Evolutionary conservation across 1,139 yeast species (phyloP).

Genomic region (Hyphopichia buzzinii): DNA sequence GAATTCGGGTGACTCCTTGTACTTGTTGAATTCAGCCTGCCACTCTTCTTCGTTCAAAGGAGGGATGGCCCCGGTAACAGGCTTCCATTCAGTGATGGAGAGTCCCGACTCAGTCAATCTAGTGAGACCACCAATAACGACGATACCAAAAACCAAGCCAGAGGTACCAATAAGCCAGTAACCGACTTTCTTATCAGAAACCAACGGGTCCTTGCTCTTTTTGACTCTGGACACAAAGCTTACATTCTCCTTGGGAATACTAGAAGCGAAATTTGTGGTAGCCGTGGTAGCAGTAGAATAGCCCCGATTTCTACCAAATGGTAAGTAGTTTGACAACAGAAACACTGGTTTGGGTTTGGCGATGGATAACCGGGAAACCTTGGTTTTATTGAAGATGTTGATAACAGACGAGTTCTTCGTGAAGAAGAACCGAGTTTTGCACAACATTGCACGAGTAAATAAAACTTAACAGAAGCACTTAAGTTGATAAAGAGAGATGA

Average conservation of each 20-base stretch:
- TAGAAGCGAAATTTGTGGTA: neutral
- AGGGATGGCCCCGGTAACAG: conserved; percentile 92
- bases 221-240: conserved; percentile 2
- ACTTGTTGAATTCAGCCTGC: conserved; percentile 80
- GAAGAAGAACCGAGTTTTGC: conserved; percentile 44
- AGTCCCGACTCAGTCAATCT: conserved; percentile 94
- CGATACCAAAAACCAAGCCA: conserved; percentile 89
- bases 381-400: conserved; percentile 26
- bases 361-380: conserved; percentile 12
- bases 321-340: conserved; percentile 6
- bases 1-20: conserved; percentile 87
- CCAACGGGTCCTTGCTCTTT: conserved; percentile 11
- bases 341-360: conserved; percentile 3
- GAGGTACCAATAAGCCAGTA: conserved; percentile 92
- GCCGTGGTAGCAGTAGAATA: conserved; percentile 7
- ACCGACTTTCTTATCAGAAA: conserved; percentile 60
- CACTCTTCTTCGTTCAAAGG: conserved; percentile 79
- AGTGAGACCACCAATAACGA: conserved; percentile 93
- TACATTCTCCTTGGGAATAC: neutral
- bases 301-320: conserved; percentile 4
- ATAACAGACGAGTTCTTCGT: conserved; percentile 39
- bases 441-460: conserved; percentile 20
- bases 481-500: neutral
- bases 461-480: neutral
- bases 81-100: conserved; percentile 98